Conservation (phyloP, 306 rosid genomes). For the Abrus pulchellus region DNA sequence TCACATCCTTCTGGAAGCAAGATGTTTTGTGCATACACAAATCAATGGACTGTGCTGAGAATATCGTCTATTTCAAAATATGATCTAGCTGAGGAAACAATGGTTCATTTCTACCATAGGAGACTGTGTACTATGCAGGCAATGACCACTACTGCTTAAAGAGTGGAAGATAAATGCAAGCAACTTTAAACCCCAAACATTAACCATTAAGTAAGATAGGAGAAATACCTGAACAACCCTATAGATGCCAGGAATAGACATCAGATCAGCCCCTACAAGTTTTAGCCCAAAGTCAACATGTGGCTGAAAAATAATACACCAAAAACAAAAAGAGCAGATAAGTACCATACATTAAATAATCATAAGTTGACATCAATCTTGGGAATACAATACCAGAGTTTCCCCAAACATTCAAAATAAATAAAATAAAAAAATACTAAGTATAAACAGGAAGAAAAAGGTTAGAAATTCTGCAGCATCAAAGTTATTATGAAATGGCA, state of each 20-base stretch:
- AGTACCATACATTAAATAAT: neutral
- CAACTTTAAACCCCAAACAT: constrained; percentile 31
- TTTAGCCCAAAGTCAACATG: constrained; percentile 94
- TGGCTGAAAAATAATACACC: constrained; percentile 66
- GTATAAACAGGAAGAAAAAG: neutral
- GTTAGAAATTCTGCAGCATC: neutral
- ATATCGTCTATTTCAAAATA: constrained; percentile 35
- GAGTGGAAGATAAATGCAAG: constrained; percentile 22
- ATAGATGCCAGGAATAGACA: constrained; percentile 93
- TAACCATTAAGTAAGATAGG: too few relatives aligned
- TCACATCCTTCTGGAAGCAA: constrained; percentile 31
- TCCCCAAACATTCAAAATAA: constrained; percentile 22
- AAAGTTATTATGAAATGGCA: constrained; percentile 35
- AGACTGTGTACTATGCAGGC: constrained; percentile 13
- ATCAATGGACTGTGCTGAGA: constrained; percentile 1
- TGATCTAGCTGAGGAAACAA: constrained; percentile 29
- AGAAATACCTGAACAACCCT: constrained; percentile 79
- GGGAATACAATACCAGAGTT: constrained; percentile 27
- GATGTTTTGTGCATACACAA: constrained; percentile 28
- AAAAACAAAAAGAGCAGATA: constrained; percentile 34
- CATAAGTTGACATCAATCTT: constrained; percentile 8
- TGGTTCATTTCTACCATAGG: constrained; percentile 29
- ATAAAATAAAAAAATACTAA: constrained; percentile 5
- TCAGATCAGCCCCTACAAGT: constrained; percentile 85
- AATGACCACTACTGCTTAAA: neutral